Conservation (phyloP, 306 rosid species). For the Sophora flavescens region DNA sequence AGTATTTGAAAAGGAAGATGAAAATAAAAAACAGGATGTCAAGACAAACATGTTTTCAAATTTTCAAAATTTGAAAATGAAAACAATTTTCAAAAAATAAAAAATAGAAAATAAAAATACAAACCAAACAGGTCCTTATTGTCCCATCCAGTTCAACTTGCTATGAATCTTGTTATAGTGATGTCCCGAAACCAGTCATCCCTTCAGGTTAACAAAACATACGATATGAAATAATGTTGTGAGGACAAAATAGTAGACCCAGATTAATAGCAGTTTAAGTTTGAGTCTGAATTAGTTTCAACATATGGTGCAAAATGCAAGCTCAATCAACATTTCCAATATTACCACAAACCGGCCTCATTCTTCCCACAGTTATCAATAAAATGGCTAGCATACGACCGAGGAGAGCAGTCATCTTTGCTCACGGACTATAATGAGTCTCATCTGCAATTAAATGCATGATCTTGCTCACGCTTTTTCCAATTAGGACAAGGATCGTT, state of each 20-base stretch:
- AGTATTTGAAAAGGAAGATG: too few relatives aligned
- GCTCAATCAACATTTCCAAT: conserved; percentile 26
- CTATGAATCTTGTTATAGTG: background rate
- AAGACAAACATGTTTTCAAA: too few relatives aligned
- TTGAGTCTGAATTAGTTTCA: background rate
- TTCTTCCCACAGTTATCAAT: background rate
- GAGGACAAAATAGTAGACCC: background rate
- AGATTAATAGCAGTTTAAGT: background rate
- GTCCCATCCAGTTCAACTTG: too few relatives aligned
- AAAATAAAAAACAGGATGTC: too few relatives aligned
- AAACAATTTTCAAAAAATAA: too few relatives aligned
- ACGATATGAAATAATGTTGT: too few relatives aligned
- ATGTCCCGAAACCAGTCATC: background rate
- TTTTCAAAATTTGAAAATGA: too few relatives aligned
- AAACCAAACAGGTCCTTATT: too few relatives aligned
- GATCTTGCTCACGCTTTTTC: background rate
- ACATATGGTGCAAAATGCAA: background rate
- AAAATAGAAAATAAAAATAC: too few relatives aligned
- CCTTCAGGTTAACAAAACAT: too few relatives aligned
- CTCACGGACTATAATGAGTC: background rate
- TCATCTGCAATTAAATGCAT: background rate
- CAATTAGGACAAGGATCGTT: background rate
- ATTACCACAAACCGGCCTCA: background rate
- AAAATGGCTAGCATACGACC: background rate
- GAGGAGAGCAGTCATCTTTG: background rate